Evolutionary conservation across 2,329 filamentous ascomycete species (phyloP).

Genomic region (Colletotrichum lindemuthianum): DNA sequence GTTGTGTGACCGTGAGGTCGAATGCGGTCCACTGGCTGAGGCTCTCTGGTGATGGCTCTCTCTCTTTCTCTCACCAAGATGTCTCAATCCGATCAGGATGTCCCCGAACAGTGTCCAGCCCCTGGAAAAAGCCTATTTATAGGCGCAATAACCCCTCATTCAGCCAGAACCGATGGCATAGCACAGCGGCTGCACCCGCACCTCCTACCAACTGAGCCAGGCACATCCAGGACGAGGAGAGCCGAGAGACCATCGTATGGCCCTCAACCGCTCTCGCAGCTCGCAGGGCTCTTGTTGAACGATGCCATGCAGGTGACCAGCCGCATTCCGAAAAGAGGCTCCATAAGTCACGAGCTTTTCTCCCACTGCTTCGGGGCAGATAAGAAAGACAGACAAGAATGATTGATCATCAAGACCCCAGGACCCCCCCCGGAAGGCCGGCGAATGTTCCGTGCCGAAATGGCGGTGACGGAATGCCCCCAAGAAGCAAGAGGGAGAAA

Average conservation of each 20-base stretch:
- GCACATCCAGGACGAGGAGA: background rate
- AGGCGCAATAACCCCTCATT: constrained; percentile 30
- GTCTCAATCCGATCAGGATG: constrained; percentile 18
- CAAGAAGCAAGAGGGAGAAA: background rate
- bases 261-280: constrained; percentile 1
- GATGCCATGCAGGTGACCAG: background rate
- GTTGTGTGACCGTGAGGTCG: too few relatives aligned
- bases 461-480: constrained; percentile 33
- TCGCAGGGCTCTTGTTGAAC: background rate
- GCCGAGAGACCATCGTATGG: background rate
- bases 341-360: constrained; percentile 9
- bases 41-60: background rate
- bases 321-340: background rate
- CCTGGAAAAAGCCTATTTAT: constrained; percentile 23
- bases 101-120: background rate
- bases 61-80: background rate
- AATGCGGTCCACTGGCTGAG: background rate
- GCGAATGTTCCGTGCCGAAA: constrained; percentile 35
- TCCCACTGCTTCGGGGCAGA: constrained; percentile 5
- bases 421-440: constrained; percentile 20
- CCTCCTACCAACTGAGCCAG: constrained; percentile 6
- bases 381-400: constrained; percentile 6
- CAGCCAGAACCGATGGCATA: constrained; percentile 7
- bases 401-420: constrained; percentile 26
- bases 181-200: constrained; percentile 24